phyloP scores from a whole-genome alignment of 805 yeast genomes.

The Pichia insulana region DNA sequence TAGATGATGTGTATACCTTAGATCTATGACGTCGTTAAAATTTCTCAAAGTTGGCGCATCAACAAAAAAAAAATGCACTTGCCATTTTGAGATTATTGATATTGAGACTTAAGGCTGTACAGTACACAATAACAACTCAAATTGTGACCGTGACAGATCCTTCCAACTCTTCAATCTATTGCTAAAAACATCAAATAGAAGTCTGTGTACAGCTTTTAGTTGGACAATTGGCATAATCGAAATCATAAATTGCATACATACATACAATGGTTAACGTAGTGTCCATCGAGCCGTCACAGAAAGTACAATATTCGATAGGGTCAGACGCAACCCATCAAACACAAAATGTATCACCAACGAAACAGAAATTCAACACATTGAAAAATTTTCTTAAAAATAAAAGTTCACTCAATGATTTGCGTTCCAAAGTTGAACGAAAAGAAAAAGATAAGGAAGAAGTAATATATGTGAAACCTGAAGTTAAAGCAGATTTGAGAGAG shows the following conservation, averaged over 20 bases:
- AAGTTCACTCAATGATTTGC: conserved; percentile 7
- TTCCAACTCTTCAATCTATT: too few species aligned
- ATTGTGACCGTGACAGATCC: too few species aligned
- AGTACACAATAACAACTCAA: too few species aligned
- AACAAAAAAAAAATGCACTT: too few species aligned
- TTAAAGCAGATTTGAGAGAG: neutral
- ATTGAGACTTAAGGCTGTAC: too few species aligned
- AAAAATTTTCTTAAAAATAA: conserved; percentile 11
- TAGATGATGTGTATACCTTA: too few species aligned
- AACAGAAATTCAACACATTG: conserved; percentile 6
- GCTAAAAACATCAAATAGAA: too few species aligned
- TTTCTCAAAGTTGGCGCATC: too few species aligned
- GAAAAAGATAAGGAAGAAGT: neutral
- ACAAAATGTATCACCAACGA: conserved; percentile 6
- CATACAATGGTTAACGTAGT: neutral
- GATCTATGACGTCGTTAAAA: too few species aligned
- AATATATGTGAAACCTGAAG: neutral
- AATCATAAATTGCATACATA: neutral
- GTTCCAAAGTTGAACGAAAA: neutral
- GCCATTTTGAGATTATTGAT: too few species aligned
- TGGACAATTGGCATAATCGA: too few species aligned
- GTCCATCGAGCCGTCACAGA: neutral
- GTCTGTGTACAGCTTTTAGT: too few species aligned
- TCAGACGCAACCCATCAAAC: neutral
- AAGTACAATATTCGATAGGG: neutral